These are phyloP conservation scores for Hydrangea macrophylla DNA, from an alignment of 148 eudicot species.

Conservation along the genomic window DNA sequence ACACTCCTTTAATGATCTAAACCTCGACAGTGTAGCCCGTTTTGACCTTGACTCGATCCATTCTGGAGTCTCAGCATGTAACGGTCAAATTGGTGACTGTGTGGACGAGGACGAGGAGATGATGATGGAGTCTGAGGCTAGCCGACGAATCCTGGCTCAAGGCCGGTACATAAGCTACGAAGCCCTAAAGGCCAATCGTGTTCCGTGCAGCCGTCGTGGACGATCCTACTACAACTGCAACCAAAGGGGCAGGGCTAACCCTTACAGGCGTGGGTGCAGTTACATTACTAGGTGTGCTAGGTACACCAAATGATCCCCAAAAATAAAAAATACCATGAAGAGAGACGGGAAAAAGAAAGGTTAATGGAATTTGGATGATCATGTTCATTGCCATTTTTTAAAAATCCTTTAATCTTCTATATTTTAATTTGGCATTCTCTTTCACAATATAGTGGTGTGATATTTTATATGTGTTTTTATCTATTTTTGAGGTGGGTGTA, in stretches of 20 bases:
- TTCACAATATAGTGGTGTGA: no score
- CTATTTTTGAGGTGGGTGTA: no score
- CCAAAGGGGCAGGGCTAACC: slow-evolving; percentile 10
- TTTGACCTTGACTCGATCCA: not conserved
- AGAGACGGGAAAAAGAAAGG: not conserved
- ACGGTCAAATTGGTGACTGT: slow-evolving; percentile 9
- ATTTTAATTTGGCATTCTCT: not conserved
- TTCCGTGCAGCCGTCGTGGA: slow-evolving; percentile 14
- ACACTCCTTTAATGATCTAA: not conserved
- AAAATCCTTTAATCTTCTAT: not conserved
- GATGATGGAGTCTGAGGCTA: slow-evolving; percentile 22
- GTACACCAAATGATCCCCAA: not conserved
- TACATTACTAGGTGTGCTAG: not conserved
- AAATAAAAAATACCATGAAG: no score
- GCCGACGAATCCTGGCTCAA: slow-evolving; percentile 6
- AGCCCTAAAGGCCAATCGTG: not conserved
- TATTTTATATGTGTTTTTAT: no score
- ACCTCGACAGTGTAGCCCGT: not conserved
- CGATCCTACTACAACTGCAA: no score
- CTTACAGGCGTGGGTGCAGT: slow-evolving; percentile 17
- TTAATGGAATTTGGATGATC: not conserved
- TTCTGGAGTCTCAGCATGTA: not conserved
- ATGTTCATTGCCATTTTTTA: not conserved
- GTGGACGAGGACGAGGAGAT: slow-evolving; percentile 13
- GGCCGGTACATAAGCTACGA: slow-evolving; percentile 17